Evolutionary conservation across 2,329 filamentous ascomycete species (phyloP).

Genomic region (Clonostachys rosea): DNA sequence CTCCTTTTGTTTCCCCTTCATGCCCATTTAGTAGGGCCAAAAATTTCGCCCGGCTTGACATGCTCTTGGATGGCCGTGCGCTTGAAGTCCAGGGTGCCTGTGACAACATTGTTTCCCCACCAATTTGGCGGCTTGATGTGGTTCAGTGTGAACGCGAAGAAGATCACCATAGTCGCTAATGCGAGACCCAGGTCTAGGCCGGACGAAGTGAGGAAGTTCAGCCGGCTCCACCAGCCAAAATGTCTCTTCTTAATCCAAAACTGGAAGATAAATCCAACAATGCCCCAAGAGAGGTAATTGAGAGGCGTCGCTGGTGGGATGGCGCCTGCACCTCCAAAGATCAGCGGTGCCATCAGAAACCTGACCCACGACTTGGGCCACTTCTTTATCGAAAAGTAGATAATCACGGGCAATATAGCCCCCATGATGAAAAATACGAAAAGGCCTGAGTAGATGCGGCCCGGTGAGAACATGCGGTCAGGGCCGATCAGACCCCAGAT

Average conservation of each 20-base stretch:
- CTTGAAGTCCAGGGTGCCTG: conserved; percentile 56
- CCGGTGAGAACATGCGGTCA: conserved; percentile 57
- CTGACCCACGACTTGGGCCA: conserved; percentile 45
- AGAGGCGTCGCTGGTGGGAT: conserved; percentile 67
- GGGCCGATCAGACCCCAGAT: conserved; percentile 66
- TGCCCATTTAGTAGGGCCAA: too few relatives aligned
- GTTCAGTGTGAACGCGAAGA: conserved; percentile 64
- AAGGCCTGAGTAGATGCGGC: conserved; percentile 56
- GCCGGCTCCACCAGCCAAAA: conserved; percentile 67
- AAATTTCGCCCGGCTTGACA: neutral
- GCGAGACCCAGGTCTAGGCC: conserved; percentile 66
- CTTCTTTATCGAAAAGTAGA: conserved; percentile 43
- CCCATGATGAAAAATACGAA: conserved; percentile 57
- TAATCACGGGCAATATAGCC: conserved; percentile 42
- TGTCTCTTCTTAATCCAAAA: conserved; percentile 59
- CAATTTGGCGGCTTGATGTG: conserved; percentile 58
- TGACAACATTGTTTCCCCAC: conserved; percentile 63
- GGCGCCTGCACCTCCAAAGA: conserved; percentile 53
- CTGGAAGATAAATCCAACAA: conserved; percentile 69
- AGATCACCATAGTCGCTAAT: conserved; percentile 62
- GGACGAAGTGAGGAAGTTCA: conserved; percentile 69
- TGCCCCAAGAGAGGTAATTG: conserved; percentile 70
- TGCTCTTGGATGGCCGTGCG: conserved; percentile 49
- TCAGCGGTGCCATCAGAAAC: conserved; percentile 56
- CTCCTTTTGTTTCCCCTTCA: too few relatives aligned